Evolutionary conservation across 2,329 filamentous ascomycete species (phyloP), one percentile per base, ranked within the genome.

Genomic region (Arthrobotrys megalospora): DNA sequence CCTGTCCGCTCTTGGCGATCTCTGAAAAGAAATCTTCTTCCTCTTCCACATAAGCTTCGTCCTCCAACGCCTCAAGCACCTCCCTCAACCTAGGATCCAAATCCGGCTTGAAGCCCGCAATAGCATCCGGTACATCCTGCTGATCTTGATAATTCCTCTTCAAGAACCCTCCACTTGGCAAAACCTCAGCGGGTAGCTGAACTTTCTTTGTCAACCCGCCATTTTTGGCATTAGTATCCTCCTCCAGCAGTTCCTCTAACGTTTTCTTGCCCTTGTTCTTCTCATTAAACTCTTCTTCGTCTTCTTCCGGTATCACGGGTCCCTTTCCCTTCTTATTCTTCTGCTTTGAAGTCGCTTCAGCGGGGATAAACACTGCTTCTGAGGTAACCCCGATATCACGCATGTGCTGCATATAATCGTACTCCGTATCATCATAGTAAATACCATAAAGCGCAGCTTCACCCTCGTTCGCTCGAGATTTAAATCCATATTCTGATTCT

Each of bases 321-420:
- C 86, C 87, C 84, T 93, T 92, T 80, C 88, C 89, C 28, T 75
- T 75, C 69, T 88, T 88, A 66, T 85, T 84, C n/a, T 87, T 83
- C 65, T 89, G 88, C n/a, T 89, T 88, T 81, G 82, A 80, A 21
- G 85, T 84, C 1, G 89, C 89, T 79, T 97, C 94, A 10, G 55
- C 55, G 55, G 55, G 55, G 45, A 99, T 88, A 83, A 97, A 98
- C 58, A 94, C 90, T 34, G 91, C 90, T 69, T 94, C 91, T 34
- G 92, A 92, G 5, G 89, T 85, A 1, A 83, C 83, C 2, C 87
- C 93, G n/a, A 99, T 86, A 82, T 98, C 96, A 69, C 94, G 92
- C 88, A 99, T 87, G 85, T 99, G 96, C 85, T 99, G 96, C 96
- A 99, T 99, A 86, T 99, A 99, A 85, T 99, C 96, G 85, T 99